phyloP scores from a whole-genome alignment of 2,329 filamentous ascomycete genomes.

The Cercospora sp. region DNA sequence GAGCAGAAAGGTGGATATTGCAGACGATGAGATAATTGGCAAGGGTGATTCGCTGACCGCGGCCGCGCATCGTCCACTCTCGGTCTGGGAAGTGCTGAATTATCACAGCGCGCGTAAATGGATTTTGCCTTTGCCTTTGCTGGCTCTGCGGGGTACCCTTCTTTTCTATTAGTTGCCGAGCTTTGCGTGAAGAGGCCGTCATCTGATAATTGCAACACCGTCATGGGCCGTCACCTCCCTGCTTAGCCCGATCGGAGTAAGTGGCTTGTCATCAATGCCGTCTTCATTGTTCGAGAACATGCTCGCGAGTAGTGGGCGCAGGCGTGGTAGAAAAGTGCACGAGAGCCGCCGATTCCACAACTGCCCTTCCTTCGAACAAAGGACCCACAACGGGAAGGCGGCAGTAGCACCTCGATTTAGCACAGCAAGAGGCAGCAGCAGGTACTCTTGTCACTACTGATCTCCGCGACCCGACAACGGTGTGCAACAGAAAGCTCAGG shows the following conservation, averaged over 20 bases:
- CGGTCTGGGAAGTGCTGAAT: slow-evolving; percentile 2
- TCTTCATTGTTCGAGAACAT: slow-evolving; percentile 2
- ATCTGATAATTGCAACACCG: slow-evolving; percentile 4
- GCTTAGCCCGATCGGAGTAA: background rate
- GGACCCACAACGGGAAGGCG: background rate
- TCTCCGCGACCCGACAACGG: slow-evolving; percentile 1
- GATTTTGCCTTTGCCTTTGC: background rate
- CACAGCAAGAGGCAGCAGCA: background rate
- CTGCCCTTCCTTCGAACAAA: background rate
- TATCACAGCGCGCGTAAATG: background rate
- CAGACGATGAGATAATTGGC: background rate
- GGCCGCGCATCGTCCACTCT: background rate
- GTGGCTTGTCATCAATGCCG: background rate
- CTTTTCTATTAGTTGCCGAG: background rate
- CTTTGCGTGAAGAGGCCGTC: slow-evolving; percentile 4
- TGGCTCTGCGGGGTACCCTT: slow-evolving; percentile 4
- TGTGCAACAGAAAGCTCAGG: slow-evolving; percentile 2
- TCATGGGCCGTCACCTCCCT: slow-evolving; percentile 5
- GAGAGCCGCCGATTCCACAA: background rate
- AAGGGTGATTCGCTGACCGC: background rate
- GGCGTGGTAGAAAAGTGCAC: background rate
- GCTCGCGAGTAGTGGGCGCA: background rate
- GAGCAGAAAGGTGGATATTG: background rate
- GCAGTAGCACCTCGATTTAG: background rate
- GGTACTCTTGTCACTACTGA: slow-evolving; percentile 2